Percentiles rank a stretch among this genome's conserved stretches.
phyloP scores from a whole-genome alignment of 2,329 filamentous ascomycete species.

The Fusarium torulosum region DNA sequence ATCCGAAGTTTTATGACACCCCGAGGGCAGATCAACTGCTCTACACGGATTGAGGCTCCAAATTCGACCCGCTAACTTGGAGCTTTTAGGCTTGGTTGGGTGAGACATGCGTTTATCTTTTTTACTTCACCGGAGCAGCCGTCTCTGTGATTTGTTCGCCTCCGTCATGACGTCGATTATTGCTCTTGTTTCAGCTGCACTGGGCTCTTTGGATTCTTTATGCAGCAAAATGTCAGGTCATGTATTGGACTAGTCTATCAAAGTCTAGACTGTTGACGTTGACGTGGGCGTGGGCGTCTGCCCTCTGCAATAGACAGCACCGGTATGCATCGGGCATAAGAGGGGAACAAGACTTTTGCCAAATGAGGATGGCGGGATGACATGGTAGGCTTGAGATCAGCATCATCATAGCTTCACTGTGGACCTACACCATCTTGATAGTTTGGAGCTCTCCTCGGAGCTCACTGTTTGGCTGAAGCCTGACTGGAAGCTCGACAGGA shows the following conservation, averaged over 20 bases:
- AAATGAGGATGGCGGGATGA: slow-evolving; percentile 41
- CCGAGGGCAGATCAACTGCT: slow-evolving; percentile 10
- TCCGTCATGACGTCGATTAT: slow-evolving; percentile 25
- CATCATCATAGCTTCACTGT: neutral
- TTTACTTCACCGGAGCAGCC: slow-evolving; percentile 9
- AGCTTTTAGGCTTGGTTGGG: neutral
- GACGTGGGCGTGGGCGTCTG: slow-evolving; percentile 12
- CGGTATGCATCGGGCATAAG: slow-evolving; percentile 10
- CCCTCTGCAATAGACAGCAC: no score
- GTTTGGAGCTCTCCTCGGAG: neutral
- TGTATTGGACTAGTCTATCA: neutral
- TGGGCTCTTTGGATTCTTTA: neutral
- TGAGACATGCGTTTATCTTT: slow-evolving; percentile 23
- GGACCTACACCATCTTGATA: slow-evolving; percentile 2
- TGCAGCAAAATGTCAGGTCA: neutral
- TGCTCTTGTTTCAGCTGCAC: slow-evolving; percentile 26
- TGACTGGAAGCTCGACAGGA: neutral
- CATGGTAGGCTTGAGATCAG: slow-evolving; percentile 38
- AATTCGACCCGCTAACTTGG: slow-evolving; percentile 20
- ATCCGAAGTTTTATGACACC: no score
- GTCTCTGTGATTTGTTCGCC: neutral
- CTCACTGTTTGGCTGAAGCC: slow-evolving; percentile 13
- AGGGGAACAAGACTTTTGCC: slow-evolving; percentile 11
- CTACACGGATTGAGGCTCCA: slow-evolving; percentile 5
- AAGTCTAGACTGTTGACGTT: neutral